Evolutionary conservation across 257 asterid genomes (phyloP).

Genomic region (Solanum tarapatanum): DNA sequence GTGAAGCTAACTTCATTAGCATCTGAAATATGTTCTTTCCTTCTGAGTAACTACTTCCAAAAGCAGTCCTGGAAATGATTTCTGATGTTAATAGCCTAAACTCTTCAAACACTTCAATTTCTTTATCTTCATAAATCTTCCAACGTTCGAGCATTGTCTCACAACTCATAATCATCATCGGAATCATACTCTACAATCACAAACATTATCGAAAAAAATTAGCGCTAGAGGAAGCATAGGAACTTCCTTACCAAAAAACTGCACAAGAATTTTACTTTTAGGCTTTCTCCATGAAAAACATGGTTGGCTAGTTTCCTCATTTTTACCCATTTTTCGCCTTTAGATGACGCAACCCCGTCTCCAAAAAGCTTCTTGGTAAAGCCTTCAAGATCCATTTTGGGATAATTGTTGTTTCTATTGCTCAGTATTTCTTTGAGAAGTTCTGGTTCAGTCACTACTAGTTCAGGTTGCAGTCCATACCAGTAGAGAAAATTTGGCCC

Average conservation of each 20-base stretch:
- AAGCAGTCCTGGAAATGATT: slow-evolving; percentile 56
- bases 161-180: slow-evolving; percentile 38
- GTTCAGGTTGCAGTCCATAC: slow-evolving; percentile 44
- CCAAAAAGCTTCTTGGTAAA: slow-evolving; percentile 49
- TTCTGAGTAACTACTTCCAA: slow-evolving; percentile 56
- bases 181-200: slow-evolving; percentile 34
- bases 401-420: slow-evolving; percentile 31
- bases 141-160: slow-evolving; percentile 46
- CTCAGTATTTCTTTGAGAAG: slow-evolving; percentile 42
- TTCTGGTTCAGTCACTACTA: slow-evolving; percentile 49
- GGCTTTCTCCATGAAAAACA: slow-evolving; percentile 46
- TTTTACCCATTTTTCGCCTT: slow-evolving; percentile 54
- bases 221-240: not conserved
- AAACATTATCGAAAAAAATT: not conserved
- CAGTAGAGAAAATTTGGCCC: slow-evolving; percentile 43
- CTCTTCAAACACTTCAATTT: slow-evolving; percentile 51
- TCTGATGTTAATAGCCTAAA: slow-evolving; percentile 47
- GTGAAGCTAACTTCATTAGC: slow-evolving; percentile 33
- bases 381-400: slow-evolving; percentile 58
- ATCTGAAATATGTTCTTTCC: slow-evolving; percentile 54
- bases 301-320: slow-evolving; percentile 52
- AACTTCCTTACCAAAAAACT: not conserved
- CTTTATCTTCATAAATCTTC: slow-evolving; percentile 25
- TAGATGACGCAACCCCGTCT: slow-evolving; percentile 52
- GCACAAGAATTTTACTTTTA: slow-evolving; percentile 20